phyloP scores from a whole-genome alignment of 768 basidiomycete species.

The Leccinum aurantiacum region DNA sequence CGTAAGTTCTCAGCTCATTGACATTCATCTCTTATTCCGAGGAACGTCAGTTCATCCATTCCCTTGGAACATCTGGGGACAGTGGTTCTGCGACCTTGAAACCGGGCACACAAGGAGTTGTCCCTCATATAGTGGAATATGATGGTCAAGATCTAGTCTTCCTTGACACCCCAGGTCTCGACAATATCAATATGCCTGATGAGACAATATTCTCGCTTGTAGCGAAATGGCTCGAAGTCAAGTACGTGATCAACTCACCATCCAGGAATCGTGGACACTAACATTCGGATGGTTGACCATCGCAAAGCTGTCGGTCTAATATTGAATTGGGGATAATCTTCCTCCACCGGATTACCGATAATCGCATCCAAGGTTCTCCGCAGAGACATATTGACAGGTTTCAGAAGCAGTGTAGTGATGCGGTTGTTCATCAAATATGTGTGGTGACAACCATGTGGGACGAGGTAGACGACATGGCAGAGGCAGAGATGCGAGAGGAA shows the following conservation, averaged over 20 bases:
- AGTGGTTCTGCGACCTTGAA: background rate
- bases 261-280: background rate
- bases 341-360: slow-evolving; percentile 11
- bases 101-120: background rate
- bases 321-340: slow-evolving; percentile 4
- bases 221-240: background rate
- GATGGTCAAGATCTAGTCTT: slow-evolving; percentile 2
- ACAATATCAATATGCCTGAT: background rate
- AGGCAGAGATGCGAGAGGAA: slow-evolving; percentile 1
- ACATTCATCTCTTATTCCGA: background rate
- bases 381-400: slow-evolving; percentile 1
- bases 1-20: background rate
- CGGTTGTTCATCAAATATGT: slow-evolving; percentile 2
- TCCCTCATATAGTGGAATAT: background rate
- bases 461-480: background rate
- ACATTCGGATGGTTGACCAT: background rate
- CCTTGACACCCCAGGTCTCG: slow-evolving; percentile 9
- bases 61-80: background rate
- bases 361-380: slow-evolving; percentile 2
- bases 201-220: background rate
- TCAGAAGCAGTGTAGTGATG: background rate
- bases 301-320: background rate
- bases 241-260: background rate
- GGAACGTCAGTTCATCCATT: slow-evolving; percentile 8
- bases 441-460: slow-evolving; percentile 14